phyloP scores from a whole-genome alignment of 1,139 yeast species.

The Kodamaea plutei region DNA sequence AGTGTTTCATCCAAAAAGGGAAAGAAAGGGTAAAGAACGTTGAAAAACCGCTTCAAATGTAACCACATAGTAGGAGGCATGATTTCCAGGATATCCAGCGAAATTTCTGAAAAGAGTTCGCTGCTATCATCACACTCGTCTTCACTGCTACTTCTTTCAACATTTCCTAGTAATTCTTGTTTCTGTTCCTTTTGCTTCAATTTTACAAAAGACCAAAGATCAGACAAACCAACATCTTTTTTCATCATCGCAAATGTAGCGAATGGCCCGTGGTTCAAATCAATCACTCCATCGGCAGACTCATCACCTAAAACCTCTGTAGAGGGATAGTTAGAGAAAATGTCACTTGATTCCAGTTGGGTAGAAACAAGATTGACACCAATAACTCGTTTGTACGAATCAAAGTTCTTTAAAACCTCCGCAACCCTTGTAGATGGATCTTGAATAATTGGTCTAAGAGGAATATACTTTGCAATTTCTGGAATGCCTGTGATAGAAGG shows the following conservation, averaged over 20 bases:
- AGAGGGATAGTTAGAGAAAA: slow-evolving; percentile 41
- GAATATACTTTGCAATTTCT: slow-evolving; percentile 6
- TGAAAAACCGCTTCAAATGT: slow-evolving; percentile 28
- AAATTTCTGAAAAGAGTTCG: slow-evolving; percentile 19
- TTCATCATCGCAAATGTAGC: slow-evolving; percentile 46
- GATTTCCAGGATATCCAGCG: slow-evolving; percentile 24
- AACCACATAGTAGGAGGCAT: slow-evolving; percentile 36
- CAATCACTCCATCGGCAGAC: slow-evolving; percentile 17
- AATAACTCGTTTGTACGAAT: slow-evolving; percentile 4
- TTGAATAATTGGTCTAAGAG: slow-evolving; percentile 3
- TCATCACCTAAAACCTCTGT: slow-evolving; percentile 32
- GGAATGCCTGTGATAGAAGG: background rate
- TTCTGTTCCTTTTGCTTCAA: slow-evolving; percentile 6
- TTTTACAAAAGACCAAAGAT: slow-evolving; percentile 30
- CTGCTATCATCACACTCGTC: slow-evolving; percentile 19
- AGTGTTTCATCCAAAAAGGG: slow-evolving; percentile 33
- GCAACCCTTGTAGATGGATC: slow-evolving; percentile 2
- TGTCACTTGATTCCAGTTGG: slow-evolving; percentile 30
- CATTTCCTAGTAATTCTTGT: background rate
- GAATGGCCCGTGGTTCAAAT: slow-evolving; percentile 45
- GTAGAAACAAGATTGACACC: slow-evolving; percentile 8
- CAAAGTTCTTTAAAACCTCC: slow-evolving; percentile 4
- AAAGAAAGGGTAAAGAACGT: slow-evolving; percentile 31
- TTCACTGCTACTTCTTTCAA: slow-evolving; percentile 5
- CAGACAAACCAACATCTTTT: slow-evolving; percentile 42